Percentiles rank a stretch among this genome's conserved stretches.
These are phyloP conservation scores for Leishmania mexicana DNA, from an alignment of 208 protist genomes.

Conservation along the genomic window DNA sequence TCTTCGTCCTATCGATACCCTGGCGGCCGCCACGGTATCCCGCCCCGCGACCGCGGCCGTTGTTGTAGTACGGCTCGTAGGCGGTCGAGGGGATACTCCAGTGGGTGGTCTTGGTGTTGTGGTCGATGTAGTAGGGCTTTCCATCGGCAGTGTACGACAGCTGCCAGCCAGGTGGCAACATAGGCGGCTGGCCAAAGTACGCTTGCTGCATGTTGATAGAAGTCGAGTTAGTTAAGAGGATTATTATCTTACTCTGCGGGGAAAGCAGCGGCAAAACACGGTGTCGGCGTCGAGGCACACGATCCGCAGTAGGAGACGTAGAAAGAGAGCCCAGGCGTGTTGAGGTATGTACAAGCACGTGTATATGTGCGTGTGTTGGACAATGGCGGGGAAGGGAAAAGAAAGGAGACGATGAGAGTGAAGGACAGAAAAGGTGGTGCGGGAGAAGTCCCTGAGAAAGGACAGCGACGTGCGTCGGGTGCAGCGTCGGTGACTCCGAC, in stretches of 20 bases:
- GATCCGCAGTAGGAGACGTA: constrained; percentile 1
- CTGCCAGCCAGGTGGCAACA: constrained; percentile 81
- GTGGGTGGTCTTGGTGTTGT: constrained; percentile 89
- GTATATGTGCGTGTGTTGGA: background rate
- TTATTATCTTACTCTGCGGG: constrained; percentile 27
- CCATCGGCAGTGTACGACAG: constrained; percentile 71
- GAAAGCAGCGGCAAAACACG: background rate
- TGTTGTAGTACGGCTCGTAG: constrained; percentile 37
- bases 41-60: constrained; percentile 35
- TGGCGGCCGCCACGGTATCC: constrained; percentile 40
- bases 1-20: constrained; percentile 78
- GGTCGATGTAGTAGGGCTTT: constrained; percentile 84
- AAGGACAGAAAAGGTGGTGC: background rate
- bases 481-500: background rate
- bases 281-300: background rate
- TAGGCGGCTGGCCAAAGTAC: constrained; percentile 56
- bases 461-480: background rate
- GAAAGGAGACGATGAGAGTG: constrained; percentile 18
- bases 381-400: background rate
- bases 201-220: constrained; percentile 53
- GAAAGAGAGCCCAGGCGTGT: background rate
- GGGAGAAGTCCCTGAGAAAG: constrained; percentile 10
- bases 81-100: constrained; percentile 65
- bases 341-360: constrained; percentile 15
- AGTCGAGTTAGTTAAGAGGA: constrained; percentile 15